Evolutionary conservation across 345 rosid species (phyloP), one percentile per base, ranked within the genome.

Genomic region (Brassica napus): DNA sequence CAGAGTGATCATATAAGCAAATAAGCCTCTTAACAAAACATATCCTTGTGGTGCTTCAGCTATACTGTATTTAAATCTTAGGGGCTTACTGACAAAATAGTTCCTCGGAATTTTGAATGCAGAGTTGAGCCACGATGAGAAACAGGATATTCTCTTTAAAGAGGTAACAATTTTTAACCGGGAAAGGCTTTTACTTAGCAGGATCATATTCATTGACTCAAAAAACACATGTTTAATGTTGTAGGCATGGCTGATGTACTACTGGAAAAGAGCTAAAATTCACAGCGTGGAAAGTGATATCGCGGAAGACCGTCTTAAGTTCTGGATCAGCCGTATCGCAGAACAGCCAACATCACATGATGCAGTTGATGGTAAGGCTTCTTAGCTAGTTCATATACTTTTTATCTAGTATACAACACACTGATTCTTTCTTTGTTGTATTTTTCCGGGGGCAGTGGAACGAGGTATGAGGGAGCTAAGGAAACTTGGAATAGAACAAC

Each of bases 401-500:
- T 35, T 12, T 62, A 35, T 15, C 42, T 21, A 57, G 6, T 2
- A 9, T 4, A 18, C 26, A 28, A 28, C 24, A 64, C 16, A 57
- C 28, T 71, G 60, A 72, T 78, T 57, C 8, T 8, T 37, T n/a
- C n/a, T 59, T 44, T 59, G 5, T 10, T 68, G 47, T 58, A 6
- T 54, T 8, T 59, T 23, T 28, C 31, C 4, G 31, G 31, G 31
- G 31, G 31, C 87, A 93, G 98, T 91, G 72, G 92, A 93, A 79
- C 83, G 98, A 76, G 97, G 94, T 8, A 76, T 91, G 72, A 68
- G 82, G 76, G 97, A 91, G 86, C 87, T 93, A 79, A 86, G 89
- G 85, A 93, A 93, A 83, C 85, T 93, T 77, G 91, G 95, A 68
- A 90, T 93, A 63, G 97, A 93, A 80, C 98, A 87, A 68, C 97